phyloP scores from a whole-genome alignment of 179 eudicot species.

The Carnegiea gigantea region DNA sequence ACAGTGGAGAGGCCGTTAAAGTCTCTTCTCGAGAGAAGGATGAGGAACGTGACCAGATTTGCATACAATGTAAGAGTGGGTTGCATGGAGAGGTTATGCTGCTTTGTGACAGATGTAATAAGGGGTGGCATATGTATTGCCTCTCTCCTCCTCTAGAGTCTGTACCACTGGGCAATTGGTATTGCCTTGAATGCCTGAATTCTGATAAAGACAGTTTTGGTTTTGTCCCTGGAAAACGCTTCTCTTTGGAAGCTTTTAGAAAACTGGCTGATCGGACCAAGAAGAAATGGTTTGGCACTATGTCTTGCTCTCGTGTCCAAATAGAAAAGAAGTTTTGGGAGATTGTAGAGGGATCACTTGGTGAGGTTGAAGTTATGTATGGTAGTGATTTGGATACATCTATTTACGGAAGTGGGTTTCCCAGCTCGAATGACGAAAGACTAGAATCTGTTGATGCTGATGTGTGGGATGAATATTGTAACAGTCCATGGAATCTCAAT shows the following conservation, averaged over 20 bases:
- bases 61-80: conserved; percentile 92
- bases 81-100: conserved; percentile 98
- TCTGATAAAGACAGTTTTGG: conserved; percentile 91
- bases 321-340: conserved; percentile 98
- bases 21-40: conserved; percentile 41
- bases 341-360: conserved; percentile 88
- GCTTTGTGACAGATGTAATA: conserved; percentile 93
- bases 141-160: conserved; percentile 85
- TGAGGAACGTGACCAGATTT: conserved; percentile 75
- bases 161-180: conserved; percentile 92
- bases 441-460: conserved; percentile 60
- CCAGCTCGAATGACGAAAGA: conserved; percentile 58
- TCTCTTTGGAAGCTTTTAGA: conserved; percentile 76
- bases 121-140: conserved; percentile 95
- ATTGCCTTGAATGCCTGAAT: conserved; percentile 91
- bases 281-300: conserved; percentile 92
- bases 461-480: conserved; percentile 72
- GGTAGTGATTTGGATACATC: conserved; percentile 99
- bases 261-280: conserved; percentile 85
- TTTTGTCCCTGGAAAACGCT: conserved; percentile 83
- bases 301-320: conserved; percentile 59
- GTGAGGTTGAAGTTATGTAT: conserved; percentile 94
- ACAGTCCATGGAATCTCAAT: conserved; percentile 96
- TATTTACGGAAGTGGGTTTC: conserved; percentile 92
- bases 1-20: conserved; percentile 54